A percentile compares a stretch with the other conserved stretches of the same genome.
phyloP scores from a whole-genome alignment of 768 basidiomycete species.

The Boletus vermiculosoides region DNA sequence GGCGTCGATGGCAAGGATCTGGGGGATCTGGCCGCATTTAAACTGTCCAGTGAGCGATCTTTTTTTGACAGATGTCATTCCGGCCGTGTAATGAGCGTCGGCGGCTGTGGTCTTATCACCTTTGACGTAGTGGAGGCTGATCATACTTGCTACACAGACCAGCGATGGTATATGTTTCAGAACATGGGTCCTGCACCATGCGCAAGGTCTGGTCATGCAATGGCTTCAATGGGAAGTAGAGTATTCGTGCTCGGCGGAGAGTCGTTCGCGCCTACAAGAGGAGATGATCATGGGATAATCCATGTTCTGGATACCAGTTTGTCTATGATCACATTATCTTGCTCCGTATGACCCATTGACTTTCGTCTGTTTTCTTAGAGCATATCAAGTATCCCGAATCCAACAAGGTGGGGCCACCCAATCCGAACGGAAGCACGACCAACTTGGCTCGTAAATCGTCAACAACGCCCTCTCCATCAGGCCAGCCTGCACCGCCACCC shows the following conservation, averaged over 20 bases:
- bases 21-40: slow-evolving; percentile 93
- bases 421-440: slow-evolving; percentile 25
- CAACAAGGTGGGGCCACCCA: slow-evolving; percentile 39
- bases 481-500: slow-evolving; percentile 30
- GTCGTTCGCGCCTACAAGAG: slow-evolving; percentile 67
- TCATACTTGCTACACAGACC: slow-evolving; percentile 51
- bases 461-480: slow-evolving; percentile 33
- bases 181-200: slow-evolving; percentile 97
- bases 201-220: slow-evolving; percentile 95
- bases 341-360: slow-evolving; percentile 3
- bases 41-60: slow-evolving; percentile 80
- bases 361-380: slow-evolving; percentile 40
- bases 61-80: not conserved
- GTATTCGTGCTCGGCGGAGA: slow-evolving; percentile 97
- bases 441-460: slow-evolving; percentile 51
- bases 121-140: slow-evolving; percentile 14
- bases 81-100: not conserved
- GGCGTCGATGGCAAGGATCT: slow-evolving; percentile 97
- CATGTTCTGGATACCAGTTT: slow-evolving; percentile 93
- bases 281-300: slow-evolving; percentile 79
- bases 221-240: slow-evolving; percentile 86
- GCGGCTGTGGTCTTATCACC: not conserved
- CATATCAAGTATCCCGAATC: slow-evolving; percentile 93
- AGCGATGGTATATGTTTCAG: slow-evolving; percentile 99
- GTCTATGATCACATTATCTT: slow-evolving; percentile 32